These are phyloP conservation scores for Populus davidiana DNA, from an alignment of 345 rosid species.

Conservation along the genomic window DNA sequence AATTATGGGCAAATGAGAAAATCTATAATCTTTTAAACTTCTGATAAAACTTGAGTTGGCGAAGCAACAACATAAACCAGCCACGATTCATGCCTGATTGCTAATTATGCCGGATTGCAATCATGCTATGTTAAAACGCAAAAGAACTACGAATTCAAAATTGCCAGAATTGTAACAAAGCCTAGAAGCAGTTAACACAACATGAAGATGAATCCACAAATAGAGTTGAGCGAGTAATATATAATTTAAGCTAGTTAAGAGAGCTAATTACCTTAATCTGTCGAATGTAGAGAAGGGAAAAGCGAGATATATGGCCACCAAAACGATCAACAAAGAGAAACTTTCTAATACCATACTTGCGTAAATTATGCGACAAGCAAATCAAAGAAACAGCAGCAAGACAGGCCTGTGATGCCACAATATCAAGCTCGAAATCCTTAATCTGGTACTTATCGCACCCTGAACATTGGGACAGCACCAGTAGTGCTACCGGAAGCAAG, in stretches of 20 bases:
- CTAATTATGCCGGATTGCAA: too few relatives aligned
- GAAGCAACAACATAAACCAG: background rate
- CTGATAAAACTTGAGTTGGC: too few relatives aligned
- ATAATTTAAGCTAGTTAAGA: background rate
- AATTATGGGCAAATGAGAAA: background rate
- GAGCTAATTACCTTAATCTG: slow-evolving; percentile 58
- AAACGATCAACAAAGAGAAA: slow-evolving; percentile 76
- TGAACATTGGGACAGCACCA: slow-evolving; percentile 56
- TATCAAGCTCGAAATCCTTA: slow-evolving; percentile 65
- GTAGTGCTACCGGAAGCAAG: slow-evolving; percentile 53
- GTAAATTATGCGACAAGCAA: slow-evolving; percentile 68
- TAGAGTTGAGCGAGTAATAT: too few relatives aligned
- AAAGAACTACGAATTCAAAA: too few relatives aligned
- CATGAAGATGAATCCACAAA: too few relatives aligned
- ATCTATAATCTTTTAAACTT: background rate
- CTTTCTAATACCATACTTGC: slow-evolving; percentile 71
- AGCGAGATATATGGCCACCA: slow-evolving; percentile 49
- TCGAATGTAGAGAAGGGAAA: slow-evolving; percentile 45
- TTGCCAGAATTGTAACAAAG: too few relatives aligned
- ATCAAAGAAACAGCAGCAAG: slow-evolving; percentile 72
- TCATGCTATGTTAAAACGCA: too few relatives aligned
- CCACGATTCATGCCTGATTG: too few relatives aligned
- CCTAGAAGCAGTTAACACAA: too few relatives aligned
- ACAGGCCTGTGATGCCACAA: slow-evolving; percentile 74
- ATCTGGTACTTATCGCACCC: slow-evolving; percentile 58